These are phyloP conservation scores for Benincasa hispida DNA, from an alignment of 306 rosid species.

Conservation along the genomic window DNA sequence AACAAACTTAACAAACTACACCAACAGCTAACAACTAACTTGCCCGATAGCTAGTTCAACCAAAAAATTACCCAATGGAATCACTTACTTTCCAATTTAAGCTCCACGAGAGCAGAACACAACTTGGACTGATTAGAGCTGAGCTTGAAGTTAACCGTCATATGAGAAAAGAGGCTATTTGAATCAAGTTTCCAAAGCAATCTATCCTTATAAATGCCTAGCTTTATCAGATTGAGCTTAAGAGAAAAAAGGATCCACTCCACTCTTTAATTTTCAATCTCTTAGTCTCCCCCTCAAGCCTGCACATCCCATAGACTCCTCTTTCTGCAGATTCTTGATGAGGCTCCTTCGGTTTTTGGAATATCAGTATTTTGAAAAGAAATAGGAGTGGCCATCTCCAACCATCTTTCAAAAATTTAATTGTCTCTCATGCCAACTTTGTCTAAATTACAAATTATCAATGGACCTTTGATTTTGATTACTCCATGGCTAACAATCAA, in stretches of 20 bases:
- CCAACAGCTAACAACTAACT: not conserved
- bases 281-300: not conserved
- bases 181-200: not conserved
- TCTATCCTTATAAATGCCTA: not conserved
- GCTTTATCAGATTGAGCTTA: not conserved
- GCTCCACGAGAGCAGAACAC: not conserved
- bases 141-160: not conserved
- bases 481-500: not conserved
- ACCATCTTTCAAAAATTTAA: not conserved
- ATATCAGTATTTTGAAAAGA: not conserved
- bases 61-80: not conserved
- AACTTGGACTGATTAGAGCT: not conserved
- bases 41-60: not conserved
- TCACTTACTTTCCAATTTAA: not conserved
- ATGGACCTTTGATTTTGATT: not conserved
- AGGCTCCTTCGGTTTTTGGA: not conserved
- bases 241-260: not conserved
- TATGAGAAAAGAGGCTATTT: not conserved
- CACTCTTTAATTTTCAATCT: not conserved
- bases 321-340: not conserved
- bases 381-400: not conserved
- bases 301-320: not conserved
- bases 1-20: not conserved
- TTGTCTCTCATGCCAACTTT: not conserved
- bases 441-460: not conserved